Conservation (phyloP, 2,329 filamentous ascomycete genomes). For the Alternaria triticina region DNA sequence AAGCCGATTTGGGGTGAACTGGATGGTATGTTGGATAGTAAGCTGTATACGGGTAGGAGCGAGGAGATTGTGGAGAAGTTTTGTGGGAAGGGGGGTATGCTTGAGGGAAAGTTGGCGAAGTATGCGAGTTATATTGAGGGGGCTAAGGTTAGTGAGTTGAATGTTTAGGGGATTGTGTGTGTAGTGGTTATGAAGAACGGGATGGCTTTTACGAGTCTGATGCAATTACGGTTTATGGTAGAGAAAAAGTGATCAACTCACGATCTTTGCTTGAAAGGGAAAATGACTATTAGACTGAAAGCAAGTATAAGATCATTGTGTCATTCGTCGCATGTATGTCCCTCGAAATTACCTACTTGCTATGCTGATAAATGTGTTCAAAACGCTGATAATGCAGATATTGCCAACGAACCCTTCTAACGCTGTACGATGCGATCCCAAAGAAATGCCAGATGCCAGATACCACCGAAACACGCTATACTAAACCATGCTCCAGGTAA, state of each 20-base stretch:
- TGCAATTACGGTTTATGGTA: not conserved
- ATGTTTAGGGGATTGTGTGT: slow-evolving; percentile 24
- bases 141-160: slow-evolving; percentile 42
- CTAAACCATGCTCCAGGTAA: not conserved
- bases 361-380: not conserved
- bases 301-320: not conserved
- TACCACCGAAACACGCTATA: not conserved
- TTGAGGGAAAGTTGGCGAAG: slow-evolving; percentile 53
- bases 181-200: no score
- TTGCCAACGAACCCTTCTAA: not conserved
- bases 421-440: not conserved
- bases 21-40: slow-evolving; percentile 70
- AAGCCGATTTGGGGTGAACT: slow-evolving; percentile 71
- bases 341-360: not conserved
- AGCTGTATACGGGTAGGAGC: slow-evolving; percentile 64
- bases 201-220: no score
- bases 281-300: not conserved
- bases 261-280: not conserved
- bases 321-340: not conserved
- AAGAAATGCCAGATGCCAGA: not conserved
- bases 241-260: not conserved
- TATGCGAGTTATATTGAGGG: slow-evolving; percentile 57
- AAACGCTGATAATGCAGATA: not conserved
- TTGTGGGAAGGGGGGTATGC: slow-evolving; percentile 23
- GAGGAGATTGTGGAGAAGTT: slow-evolving; percentile 33